These are phyloP conservation scores for Lophiostoma macrostomum DNA, from an alignment of 495 filamentous ascomycete species.

Conservation along the genomic window DNA sequence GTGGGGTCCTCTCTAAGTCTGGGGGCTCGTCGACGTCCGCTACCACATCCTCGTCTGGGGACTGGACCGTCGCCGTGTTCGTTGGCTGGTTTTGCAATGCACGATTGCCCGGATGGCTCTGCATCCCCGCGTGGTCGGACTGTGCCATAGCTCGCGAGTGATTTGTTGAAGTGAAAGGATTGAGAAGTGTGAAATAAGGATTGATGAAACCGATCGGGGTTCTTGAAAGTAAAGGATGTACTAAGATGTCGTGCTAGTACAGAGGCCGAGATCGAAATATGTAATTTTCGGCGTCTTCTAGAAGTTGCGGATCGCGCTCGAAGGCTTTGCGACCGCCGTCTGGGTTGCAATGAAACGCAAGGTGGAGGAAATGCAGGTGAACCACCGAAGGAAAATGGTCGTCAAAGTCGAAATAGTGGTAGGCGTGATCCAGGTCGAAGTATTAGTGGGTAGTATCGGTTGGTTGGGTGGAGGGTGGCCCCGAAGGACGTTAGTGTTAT, in stretches of 20 bases:
- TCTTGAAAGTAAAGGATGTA: no score
- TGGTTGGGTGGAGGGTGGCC: constrained; percentile 25
- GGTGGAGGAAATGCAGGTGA: background rate
- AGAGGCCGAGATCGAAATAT: no score
- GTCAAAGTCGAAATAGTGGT: background rate
- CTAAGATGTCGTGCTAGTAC: no score
- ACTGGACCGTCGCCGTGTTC: constrained; percentile 7
- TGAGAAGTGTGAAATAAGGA: no score
- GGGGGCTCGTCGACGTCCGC: constrained; percentile 37
- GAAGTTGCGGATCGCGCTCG: no score
- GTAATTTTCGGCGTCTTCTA: no score
- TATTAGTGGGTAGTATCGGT: constrained; percentile 4
- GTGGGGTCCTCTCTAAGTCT: constrained; percentile 30
- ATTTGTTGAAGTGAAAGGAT: no score
- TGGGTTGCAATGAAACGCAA: background rate
- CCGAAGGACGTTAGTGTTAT: constrained; percentile 41
- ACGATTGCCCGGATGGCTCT: constrained; percentile 9
- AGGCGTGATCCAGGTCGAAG: background rate
- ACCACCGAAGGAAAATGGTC: no score
- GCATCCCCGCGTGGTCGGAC: constrained; percentile 14
- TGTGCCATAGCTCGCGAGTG: constrained; percentile 25
- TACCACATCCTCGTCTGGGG: constrained; percentile 30
- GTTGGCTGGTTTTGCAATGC: constrained; percentile 21
- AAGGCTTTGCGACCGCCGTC: background rate
- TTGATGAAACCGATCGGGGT: no score